Evolutionary conservation across 441 rosid species (phyloP).

Genomic region (Adansonia madagascariensis): DNA sequence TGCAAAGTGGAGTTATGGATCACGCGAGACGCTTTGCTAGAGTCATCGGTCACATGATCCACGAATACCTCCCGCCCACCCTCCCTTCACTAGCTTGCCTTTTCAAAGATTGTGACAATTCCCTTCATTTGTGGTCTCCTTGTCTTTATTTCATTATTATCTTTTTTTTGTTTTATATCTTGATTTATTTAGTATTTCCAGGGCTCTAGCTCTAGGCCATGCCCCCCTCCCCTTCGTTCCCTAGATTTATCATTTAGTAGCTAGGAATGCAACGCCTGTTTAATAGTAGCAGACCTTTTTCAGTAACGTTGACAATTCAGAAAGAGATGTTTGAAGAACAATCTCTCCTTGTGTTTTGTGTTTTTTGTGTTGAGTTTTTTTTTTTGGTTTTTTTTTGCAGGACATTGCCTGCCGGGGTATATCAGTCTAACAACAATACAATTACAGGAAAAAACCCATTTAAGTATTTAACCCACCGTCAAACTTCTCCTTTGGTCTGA

Average conservation of each 20-base stretch:
- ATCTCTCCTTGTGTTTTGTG: conserved; percentile 13
- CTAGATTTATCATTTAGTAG: neutral
- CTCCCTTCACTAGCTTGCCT: conserved; percentile 28
- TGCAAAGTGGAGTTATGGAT: conserved; percentile 24
- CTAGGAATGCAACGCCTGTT: neutral
- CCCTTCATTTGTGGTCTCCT: conserved; percentile 11
- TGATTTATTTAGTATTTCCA: neutral
- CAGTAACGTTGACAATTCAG: neutral
- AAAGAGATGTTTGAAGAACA: conserved; percentile 1
- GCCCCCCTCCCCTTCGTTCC: neutral
- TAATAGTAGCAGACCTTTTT: neutral
- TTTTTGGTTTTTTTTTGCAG: neutral
- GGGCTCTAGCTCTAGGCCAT: neutral
- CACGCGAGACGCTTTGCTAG: conserved; percentile 41
- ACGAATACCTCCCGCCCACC: conserved; percentile 12
- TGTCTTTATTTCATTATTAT: neutral
- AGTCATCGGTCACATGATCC: conserved; percentile 44
- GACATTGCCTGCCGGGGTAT: no score
- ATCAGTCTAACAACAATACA: conserved; percentile 16
- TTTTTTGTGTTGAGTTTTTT: neutral
- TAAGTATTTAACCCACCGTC: neutral
- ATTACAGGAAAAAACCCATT: neutral
- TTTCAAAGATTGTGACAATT: conserved; percentile 32
- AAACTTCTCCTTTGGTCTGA: neutral
- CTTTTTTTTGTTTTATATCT: neutral